Base-by-base conservation (phyloP, 805 yeast species). In the Hemisphaericaspora nanyangensis region DNA sequence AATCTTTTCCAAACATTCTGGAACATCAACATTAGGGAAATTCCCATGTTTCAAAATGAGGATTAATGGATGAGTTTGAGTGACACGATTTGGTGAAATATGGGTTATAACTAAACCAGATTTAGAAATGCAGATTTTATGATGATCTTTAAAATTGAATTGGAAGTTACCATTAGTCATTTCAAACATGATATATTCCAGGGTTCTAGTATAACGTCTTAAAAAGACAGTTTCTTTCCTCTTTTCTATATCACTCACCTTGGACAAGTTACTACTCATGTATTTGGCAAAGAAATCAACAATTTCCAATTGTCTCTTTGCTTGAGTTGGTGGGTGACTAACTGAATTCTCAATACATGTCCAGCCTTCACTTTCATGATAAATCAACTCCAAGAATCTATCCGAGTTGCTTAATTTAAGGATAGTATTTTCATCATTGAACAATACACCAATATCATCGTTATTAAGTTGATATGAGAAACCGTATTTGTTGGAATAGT, bases 141-240 rank as follows among this genome's bases (percentile, higher is more conserved):
- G 90, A 56, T 93, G 99, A 63, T 93, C 98, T 59, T 84, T 84
- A 65, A 93, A 93, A 64, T 93, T 93, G 68, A 90, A 90, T 61
- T 93, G 99, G 61, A 85, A 80, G 30, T 88, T 82, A 16, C 96
- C 96, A 56, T 89, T 87, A 55, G 95, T 86, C 68, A 93, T 66
- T 60, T 88, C 91, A 67, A 93, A 93, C 95, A 90, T 85, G 40
- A 90, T 87, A 58, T 77, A 87, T 46, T 80, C 82, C 33, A 80
- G 76, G 38, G 82, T 80, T 60, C 98, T 80, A 17, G 87, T 79
- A 56, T 85, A 88, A 51, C 95, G 76, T 67, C 93, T 80, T 48
- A 91, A 71, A 58, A 85, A 89, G 10, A 86, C 82, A 44, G 78
- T 79, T 47, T 80, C 86, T 43, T 74, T 73, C 50, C 80, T 71